These are phyloP conservation scores for Eimeria acervulina DNA, from an alignment of 169 alveolate species.

Conservation along the genomic window DNA sequence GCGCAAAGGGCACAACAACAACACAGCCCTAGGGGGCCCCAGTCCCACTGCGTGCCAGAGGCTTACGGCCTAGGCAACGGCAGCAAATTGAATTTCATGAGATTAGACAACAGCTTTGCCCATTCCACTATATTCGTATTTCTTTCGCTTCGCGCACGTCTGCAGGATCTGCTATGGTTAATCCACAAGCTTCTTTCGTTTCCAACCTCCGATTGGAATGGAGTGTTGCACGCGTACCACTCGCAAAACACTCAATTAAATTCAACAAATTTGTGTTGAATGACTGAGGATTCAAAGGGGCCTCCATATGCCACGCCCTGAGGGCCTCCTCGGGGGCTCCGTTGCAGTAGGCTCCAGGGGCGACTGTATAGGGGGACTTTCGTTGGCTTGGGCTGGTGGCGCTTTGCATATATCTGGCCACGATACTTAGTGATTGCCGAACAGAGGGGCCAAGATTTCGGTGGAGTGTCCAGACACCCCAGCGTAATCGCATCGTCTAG, in stretches of 20 bases:
- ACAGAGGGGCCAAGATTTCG: neutral
- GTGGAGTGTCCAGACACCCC: constrained; percentile 11
- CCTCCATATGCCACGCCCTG: constrained; percentile 2
- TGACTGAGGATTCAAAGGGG: neutral
- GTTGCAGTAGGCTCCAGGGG: neutral
- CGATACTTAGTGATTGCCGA: neutral
- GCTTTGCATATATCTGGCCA: neutral
- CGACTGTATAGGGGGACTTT: constrained; percentile 7
- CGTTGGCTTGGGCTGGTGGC: neutral
- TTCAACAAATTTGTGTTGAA: neutral
- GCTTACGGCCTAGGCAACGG: neutral
- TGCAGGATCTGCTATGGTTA: neutral
- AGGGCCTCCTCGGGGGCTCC: constrained; percentile 62
- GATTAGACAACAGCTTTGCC: neutral
- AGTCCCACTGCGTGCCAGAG: constrained; percentile 12
- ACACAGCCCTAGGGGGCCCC: constrained; percentile 43
- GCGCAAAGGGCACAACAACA: neutral
- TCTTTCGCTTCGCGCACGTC: neutral
- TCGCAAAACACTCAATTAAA: neutral
- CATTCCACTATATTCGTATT: neutral
- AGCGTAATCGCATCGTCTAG: neutral
- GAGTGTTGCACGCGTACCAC: neutral
- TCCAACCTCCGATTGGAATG: neutral
- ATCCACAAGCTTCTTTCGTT: neutral
- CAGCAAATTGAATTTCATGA: neutral